These are phyloP conservation scores for Cenococcum geophilum DNA, from an alignment of 495 filamentous ascomycete genomes.

Conservation along the genomic window DNA sequence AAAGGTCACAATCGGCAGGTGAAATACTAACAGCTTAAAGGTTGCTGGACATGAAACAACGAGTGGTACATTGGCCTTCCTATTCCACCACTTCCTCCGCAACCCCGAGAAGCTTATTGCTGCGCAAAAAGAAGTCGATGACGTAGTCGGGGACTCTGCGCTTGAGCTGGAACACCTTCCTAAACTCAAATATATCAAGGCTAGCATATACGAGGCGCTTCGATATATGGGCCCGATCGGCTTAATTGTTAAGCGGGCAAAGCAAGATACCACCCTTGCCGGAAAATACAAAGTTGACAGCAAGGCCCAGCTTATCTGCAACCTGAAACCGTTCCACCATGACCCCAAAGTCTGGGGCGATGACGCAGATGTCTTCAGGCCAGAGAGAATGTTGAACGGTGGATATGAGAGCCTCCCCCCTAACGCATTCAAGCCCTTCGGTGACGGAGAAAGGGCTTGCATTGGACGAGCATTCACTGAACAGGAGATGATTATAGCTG, in stretches of 20 bases:
- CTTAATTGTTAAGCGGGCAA: conserved; percentile 12
- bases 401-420: conserved; percentile 11
- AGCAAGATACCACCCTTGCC: conserved; percentile 3
- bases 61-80: conserved; percentile 12
- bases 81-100: conserved; percentile 22
- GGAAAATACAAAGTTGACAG: conserved; percentile 16
- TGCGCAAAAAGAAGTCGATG: conserved; percentile 24
- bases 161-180: conserved; percentile 8
- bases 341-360: conserved; percentile 22
- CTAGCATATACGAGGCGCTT: conserved; percentile 17
- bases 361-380: conserved; percentile 16
- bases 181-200: conserved; percentile 18
- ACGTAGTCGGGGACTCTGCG: conserved; percentile 17
- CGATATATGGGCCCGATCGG: conserved; percentile 17
- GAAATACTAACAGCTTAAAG: neutral
- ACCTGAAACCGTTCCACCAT: conserved; percentile 16
- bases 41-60: conserved; percentile 65
- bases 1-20: neutral
- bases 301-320: neutral
- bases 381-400: conserved; percentile 17
- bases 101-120: conserved; percentile 15
- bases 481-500: conserved; percentile 14
- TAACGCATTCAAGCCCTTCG: conserved; percentile 18
- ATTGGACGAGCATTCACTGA: conserved; percentile 19
- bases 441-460: conserved; percentile 19